Base-by-base conservation (phyloP, 805 yeast species). In the Ogataea pini region DNA sequence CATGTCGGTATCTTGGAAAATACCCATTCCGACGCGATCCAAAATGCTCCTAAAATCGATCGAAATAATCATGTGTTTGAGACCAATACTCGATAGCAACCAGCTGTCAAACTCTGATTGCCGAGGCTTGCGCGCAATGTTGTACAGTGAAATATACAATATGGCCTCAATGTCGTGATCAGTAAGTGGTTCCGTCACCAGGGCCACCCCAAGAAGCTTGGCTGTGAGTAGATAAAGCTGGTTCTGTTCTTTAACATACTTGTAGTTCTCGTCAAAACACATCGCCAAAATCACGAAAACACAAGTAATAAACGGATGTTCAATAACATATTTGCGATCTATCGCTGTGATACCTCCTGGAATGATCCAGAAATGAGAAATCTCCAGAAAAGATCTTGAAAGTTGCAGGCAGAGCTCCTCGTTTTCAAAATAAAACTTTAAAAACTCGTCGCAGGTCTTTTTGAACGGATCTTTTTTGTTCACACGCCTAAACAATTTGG, bases 131-230 rank as follows among this genome's bases (percentile, higher is more conserved):
- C 83, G 67, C 1, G 82, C 77, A 39, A 79, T 73, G 52, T 78
- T 77, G 58, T 78, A 81, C 59, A 77, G 62, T 17, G 80, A 72
- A 44, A 81, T 70, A 56, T 81, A 81, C 22, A 80, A 56, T 7
- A 81, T 72, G 0, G 83, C 85, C 57, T 81, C 86, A 29, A 80
- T 73, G 55, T 81, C 86, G 60, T 78, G 82, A 54, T 78, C 83
- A 4, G 77, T 77, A 25, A 80, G 60, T n/a, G 78, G 78, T 36
- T 73, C 76, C 3, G 80, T 74, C 57, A 76, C 72, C 20, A 76
- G 57, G 0, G 81, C 76, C 44, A 73, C 71, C 0, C 82, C 76
- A 8, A 79, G 55, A n/a, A 80, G 62, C 29, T 73, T 68, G 37
- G 76, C 75, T 0, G 81, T 78, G n/a, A 79, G 59, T 47, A 72